Evolutionary conservation across 139 green algal genomes (phyloP).

Genomic region (Coelastrella sp.): DNA sequence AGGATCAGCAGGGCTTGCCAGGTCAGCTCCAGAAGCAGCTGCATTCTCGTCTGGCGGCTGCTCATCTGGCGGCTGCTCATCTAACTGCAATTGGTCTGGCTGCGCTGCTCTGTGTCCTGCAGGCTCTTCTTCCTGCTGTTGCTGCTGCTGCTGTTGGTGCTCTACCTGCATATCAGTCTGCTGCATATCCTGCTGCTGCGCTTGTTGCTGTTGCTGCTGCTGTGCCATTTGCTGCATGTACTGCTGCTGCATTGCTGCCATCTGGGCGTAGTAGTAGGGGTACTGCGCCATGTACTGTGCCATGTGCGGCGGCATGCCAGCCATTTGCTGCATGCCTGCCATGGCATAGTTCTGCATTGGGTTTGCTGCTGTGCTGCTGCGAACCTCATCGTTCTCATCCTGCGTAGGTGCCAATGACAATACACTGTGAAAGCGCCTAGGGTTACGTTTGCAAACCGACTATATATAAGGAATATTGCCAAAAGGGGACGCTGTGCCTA

Average conservation of each 20-base stretch:
- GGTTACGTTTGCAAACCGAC: too few relatives aligned
- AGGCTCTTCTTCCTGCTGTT: background rate
- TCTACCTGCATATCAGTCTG: background rate
- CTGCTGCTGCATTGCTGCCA: constrained; percentile 36
- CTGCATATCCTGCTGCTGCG: background rate
- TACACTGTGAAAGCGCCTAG: background rate
- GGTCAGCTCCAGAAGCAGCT: background rate
- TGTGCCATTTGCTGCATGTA: constrained; percentile 29
- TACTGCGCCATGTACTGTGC: constrained; percentile 33
- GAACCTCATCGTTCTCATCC: constrained; percentile 39
- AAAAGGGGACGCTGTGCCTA: background rate
- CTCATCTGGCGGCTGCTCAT: constrained; percentile 8
- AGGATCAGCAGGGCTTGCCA: background rate
- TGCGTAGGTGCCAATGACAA: background rate
- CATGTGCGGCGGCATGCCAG: constrained; percentile 34
- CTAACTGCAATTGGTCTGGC: background rate
- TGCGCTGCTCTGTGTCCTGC: background rate
- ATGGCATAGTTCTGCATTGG: constrained; percentile 22
- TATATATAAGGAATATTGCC: background rate
- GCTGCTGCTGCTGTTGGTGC: constrained; percentile 19
- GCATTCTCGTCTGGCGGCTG: background rate
- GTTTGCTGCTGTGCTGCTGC: background rate
- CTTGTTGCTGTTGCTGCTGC: constrained; percentile 10
- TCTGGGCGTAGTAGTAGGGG: constrained; percentile 18
- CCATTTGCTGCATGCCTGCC: background rate